phyloP scores from a whole-genome alignment of 805 yeast species.

The Schwanniomyces yamadae region DNA sequence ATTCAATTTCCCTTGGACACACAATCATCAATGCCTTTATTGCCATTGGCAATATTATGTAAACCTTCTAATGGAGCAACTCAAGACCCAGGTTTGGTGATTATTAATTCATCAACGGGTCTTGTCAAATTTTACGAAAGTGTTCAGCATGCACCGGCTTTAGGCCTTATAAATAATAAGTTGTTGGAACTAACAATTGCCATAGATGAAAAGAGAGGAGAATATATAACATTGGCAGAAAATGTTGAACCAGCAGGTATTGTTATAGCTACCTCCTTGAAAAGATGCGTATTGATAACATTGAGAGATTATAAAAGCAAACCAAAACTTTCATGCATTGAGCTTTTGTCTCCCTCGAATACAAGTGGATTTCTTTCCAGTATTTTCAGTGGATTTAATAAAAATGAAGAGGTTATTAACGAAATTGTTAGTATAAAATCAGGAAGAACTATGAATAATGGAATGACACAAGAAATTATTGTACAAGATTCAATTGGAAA shows the following conservation, averaged over 20 bases:
- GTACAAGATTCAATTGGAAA: conserved; percentile 48
- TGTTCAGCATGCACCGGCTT: conserved; percentile 66
- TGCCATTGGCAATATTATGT: conserved; percentile 59
- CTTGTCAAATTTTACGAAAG: conserved; percentile 68
- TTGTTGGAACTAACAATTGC: conserved; percentile 43
- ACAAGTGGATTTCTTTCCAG: conserved; percentile 6
- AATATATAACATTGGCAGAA: conserved; percentile 54
- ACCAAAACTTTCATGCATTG: conserved; percentile 43
- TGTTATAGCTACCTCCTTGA: conserved; percentile 65
- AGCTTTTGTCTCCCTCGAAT: conserved; percentile 20
- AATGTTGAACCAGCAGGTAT: conserved; percentile 75
- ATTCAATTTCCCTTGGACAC: conserved; percentile 48
- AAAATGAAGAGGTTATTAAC: conserved; percentile 22
- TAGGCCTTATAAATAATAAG: conserved; percentile 51
- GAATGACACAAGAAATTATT: conserved; percentile 40
- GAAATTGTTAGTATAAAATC: conserved; percentile 59
- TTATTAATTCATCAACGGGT: conserved; percentile 61
- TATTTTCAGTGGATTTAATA: conserved; percentile 5
- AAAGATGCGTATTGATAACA: conserved; percentile 60
- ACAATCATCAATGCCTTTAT: conserved; percentile 13
- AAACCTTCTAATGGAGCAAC: conserved; percentile 52
- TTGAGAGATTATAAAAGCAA: conserved; percentile 70
- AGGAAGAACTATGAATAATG: conserved; percentile 52
- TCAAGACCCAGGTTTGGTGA: conserved; percentile 67
- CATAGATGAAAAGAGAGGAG: conserved; percentile 39